phyloP scores from a whole-genome alignment of 2,329 filamentous ascomycete species.

The Pezicula radicicola region DNA sequence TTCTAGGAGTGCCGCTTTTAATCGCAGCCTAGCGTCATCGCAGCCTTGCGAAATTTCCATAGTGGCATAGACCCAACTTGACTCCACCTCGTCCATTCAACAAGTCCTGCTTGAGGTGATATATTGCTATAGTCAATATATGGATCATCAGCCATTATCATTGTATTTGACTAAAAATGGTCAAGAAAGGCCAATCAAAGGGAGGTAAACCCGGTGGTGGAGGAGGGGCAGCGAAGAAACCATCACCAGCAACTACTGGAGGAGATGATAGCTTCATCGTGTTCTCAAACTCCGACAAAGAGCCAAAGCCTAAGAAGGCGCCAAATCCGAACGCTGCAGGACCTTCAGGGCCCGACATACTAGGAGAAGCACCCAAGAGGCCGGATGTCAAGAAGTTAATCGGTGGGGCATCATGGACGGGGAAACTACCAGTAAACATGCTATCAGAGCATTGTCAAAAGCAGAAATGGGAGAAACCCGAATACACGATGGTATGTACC shows the following conservation, averaged over 20 bases:
- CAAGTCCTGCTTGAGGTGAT: no score
- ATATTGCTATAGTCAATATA: background rate
- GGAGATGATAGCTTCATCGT: slow-evolving; percentile 52
- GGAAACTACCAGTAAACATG: slow-evolving; percentile 91
- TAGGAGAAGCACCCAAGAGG: slow-evolving; percentile 33
- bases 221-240: slow-evolving; percentile 23
- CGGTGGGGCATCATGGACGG: slow-evolving; percentile 94
- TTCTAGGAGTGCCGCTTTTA: no score
- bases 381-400: slow-evolving; percentile 77
- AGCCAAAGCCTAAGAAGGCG: slow-evolving; percentile 31
- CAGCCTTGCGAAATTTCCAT: no score
- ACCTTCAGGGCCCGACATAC: slow-evolving; percentile 15
- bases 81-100: no score
- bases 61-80: no score
- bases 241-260: slow-evolving; percentile 18
- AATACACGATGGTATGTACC: slow-evolving; percentile 72
- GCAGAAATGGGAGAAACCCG: slow-evolving; percentile 91
- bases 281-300: slow-evolving; percentile 56
- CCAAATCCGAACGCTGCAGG: slow-evolving; percentile 7
- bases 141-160: background rate
- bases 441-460: slow-evolving; percentile 94
- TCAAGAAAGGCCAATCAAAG: slow-evolving; percentile 31
- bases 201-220: slow-evolving; percentile 27
- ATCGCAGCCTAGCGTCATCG: no score
- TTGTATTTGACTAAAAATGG: slow-evolving; percentile 23